Evolutionary conservation across 805 yeast species (phyloP).

Genomic region (Pichia sporocuriosa): DNA sequence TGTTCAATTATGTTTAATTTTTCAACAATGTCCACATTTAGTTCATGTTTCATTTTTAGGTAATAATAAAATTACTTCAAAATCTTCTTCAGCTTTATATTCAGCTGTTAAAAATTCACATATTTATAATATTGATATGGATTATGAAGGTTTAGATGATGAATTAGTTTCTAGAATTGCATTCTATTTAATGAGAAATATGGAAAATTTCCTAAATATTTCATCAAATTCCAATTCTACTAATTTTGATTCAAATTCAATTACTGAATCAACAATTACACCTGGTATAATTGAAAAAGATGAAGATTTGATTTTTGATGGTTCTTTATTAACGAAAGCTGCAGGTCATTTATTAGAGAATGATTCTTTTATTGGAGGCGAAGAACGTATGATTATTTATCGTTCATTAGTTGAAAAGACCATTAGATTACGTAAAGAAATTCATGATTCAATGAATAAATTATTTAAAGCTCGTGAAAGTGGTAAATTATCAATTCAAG

Average conservation of each 20-base stretch:
- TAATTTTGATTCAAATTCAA: constrained; percentile 7
- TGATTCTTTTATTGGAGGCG: constrained; percentile 22
- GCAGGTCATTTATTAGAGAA: constrained; percentile 57
- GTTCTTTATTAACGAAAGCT: constrained; percentile 63
- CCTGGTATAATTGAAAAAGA: constrained; percentile 16
- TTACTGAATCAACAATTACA: constrained; percentile 14
- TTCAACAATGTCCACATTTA: constrained; percentile 41
- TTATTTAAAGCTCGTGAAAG: constrained; percentile 39
- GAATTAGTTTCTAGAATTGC: constrained; percentile 49
- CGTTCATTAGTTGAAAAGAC: constrained; percentile 48
- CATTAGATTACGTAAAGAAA: constrained; percentile 40
- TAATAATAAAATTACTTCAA: constrained; percentile 37
- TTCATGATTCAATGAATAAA: constrained; percentile 45
- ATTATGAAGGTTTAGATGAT: constrained; percentile 43
- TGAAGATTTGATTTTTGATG: constrained; percentile 70
- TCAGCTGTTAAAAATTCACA: constrained; percentile 42
- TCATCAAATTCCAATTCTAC: not conserved
- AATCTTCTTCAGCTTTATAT: constrained; percentile 44
- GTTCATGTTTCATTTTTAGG: constrained; percentile 52
- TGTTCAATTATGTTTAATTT: constrained; percentile 41
- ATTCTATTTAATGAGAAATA: constrained; percentile 49
- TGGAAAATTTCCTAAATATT: constrained; percentile 38
- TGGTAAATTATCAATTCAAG: constrained; percentile 45
- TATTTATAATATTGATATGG: constrained; percentile 47
- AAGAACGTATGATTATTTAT: constrained; percentile 38